Conservation (phyloP, 495 filamentous ascomycete genomes). For the Xylaria intraflava region DNA sequence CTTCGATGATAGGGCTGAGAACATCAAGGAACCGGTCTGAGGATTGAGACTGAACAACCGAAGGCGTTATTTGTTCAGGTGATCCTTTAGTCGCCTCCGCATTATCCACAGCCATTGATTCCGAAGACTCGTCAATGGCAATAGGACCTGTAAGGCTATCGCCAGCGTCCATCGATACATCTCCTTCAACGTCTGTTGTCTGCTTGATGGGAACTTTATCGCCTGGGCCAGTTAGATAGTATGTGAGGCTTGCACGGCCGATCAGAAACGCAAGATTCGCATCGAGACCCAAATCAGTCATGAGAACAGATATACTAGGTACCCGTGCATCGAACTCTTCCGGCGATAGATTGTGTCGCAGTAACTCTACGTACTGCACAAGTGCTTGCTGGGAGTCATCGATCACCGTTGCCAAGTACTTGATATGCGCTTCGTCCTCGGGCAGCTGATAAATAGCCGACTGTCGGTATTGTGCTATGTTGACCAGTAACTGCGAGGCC, state of each 20-base stretch:
- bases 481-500: conserved; percentile 71
- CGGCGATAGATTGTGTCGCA: conserved; percentile 68
- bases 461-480: conserved; percentile 83
- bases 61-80: conserved; percentile 13
- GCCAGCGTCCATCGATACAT: conserved; percentile 30
- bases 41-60: conserved; percentile 26
- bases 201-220: conserved; percentile 25
- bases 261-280: conserved; percentile 85
- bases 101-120: conserved; percentile 34
- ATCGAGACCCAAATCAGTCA: conserved; percentile 74
- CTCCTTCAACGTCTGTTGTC: conserved; percentile 34
- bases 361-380: conserved; percentile 79
- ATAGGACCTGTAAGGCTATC: conserved; percentile 5
- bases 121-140: conserved; percentile 26
- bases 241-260: conserved; percentile 58
- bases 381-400: conserved; percentile 85
- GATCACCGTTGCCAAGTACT: conserved; percentile 74
- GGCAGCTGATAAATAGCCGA: conserved; percentile 66
- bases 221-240: conserved; percentile 33
- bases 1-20: conserved; percentile 66
- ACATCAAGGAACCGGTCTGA: conserved; percentile 61
- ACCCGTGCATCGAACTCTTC: conserved; percentile 76
- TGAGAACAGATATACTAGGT: conserved; percentile 65
- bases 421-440: conserved; percentile 63
- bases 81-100: conserved; percentile 20